Conservation (phyloP, 768 basidiomycete species). For the Cyclocybe cylindracea region DNA sequence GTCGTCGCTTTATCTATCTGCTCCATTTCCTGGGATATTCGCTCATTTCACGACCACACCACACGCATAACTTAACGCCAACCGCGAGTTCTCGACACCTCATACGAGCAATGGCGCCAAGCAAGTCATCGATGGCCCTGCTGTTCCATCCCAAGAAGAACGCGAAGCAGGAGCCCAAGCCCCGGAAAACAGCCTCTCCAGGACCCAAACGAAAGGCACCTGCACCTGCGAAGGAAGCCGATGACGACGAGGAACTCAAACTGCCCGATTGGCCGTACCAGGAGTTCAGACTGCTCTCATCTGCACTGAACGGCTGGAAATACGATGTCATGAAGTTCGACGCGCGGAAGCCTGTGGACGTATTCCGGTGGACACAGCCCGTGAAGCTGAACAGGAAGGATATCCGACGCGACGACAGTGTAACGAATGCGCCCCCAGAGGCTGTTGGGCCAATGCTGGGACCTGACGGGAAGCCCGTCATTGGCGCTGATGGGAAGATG, state of each 20-base stretch:
- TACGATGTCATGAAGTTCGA: conserved; percentile 94
- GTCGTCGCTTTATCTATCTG: background rate
- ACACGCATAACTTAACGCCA: too few species aligned
- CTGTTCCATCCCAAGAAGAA: conserved; percentile 75
- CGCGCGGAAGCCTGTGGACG: conserved; percentile 69
- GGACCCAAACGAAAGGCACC: conserved; percentile 41
- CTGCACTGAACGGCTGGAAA: conserved; percentile 83
- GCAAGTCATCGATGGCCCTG: conserved; percentile 40
- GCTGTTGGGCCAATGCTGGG: conserved; percentile 78
- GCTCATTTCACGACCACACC: background rate
- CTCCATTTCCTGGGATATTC: background rate
- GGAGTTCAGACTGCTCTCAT: conserved; percentile 80
- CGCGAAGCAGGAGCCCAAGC: conserved; percentile 35
- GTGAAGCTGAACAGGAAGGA: conserved; percentile 91
- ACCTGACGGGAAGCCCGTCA: conserved; percentile 80
- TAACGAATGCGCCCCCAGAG: conserved; percentile 37
- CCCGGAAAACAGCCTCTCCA: conserved; percentile 39
- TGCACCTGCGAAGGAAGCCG: conserved; percentile 19
- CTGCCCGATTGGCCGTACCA: conserved; percentile 70
- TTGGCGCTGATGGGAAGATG: conserved; percentile 72
- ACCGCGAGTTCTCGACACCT: too few species aligned
- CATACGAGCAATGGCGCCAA: conserved; percentile 39
- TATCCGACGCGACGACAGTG: conserved; percentile 50
- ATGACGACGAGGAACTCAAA: conserved; percentile 53
- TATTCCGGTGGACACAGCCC: conserved; percentile 67